Base-by-base conservation (phyloP, 148 eudicot species). In the Silene latifolia region DNA sequence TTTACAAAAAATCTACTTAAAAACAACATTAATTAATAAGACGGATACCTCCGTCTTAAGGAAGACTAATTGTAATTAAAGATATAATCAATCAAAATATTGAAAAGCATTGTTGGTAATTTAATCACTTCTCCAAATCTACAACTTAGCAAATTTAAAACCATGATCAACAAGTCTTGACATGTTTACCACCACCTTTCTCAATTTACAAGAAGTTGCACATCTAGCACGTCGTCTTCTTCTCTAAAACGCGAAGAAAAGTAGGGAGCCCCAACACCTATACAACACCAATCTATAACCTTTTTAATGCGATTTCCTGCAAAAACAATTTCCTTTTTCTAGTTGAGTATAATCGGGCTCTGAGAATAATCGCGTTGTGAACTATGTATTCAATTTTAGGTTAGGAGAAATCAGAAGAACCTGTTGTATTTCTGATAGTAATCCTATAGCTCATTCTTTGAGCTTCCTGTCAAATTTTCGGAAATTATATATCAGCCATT, bases 211-310 rank as follows among this genome's bases (percentile, higher is more conserved):
- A 44, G 67, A 63, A 72, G 65, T 65, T 56, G 80, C 69, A 69
- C 72, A 39, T 77, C 79, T 80, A 78, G 76, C 66, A 67, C 77
- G 77, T 80, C 86, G 82, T 77, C 84, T 87, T 89, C 90, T 88
- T 88, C 93, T 88, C 83, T 86, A 91, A 91, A 91, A 91, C 76
- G 83, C 89, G 92, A 89, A 89, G 93, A 88, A 86, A 70, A 80
- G 90, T 87, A 78, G 84, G 88, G 86, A 82, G 74, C 18, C 86
- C 81, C 80, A 77, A 73, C 78, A 85, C 87, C 91, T 89, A 85
- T 89, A 89, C 93, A 86, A 87, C 82, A 81, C 84, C 48, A 57
- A 72, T 78, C 67, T 80, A 82, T 64, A 69, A 57, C 75, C 65
- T 63, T 18, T 60, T 74, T 62, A 63, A 53, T 39, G 53, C 69